phyloP scores from a whole-genome alignment of 139 green algal genomes.

The Chlorella sorokiniana region DNA sequence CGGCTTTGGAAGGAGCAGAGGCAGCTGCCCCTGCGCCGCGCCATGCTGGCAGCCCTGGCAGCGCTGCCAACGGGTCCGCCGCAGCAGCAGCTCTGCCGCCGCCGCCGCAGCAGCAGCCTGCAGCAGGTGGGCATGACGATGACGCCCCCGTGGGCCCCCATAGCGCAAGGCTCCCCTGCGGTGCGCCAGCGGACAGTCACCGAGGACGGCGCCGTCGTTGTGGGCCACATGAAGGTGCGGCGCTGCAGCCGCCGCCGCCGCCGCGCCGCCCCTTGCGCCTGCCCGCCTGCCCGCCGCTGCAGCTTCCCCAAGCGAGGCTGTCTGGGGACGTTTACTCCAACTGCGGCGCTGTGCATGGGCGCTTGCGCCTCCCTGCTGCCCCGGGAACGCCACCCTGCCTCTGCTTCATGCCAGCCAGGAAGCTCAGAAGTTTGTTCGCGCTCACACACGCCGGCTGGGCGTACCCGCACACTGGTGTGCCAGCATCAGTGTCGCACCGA shows the following conservation, averaged over 20 bases:
- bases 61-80: background rate
- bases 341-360: too few relatives aligned
- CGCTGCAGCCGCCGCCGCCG: too few relatives aligned
- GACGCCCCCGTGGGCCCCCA: background rate
- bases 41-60: background rate
- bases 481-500: background rate
- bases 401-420: too few relatives aligned
- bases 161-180: background rate
- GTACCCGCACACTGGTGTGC: too few relatives aligned
- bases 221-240: conserved; percentile 41
- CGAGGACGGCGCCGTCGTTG: conserved; percentile 8
- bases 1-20: background rate
- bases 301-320: background rate
- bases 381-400: too few relatives aligned
- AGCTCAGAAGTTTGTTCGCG: too few relatives aligned
- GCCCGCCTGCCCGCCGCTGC: background rate
- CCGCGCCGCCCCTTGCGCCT: too few relatives aligned
- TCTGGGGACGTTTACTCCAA: too few relatives aligned
- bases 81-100: background rate
- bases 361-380: too few relatives aligned
- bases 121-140: background rate
- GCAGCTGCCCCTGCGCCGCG: background rate
- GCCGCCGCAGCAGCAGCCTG: background rate
- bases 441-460: too few relatives aligned
- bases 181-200: background rate